Percentiles rank a stretch among this genome's conserved stretches.
Evolutionary conservation across 768 basidiomycete genomes (phyloP).

Genomic region (Suillus decipiens): DNA sequence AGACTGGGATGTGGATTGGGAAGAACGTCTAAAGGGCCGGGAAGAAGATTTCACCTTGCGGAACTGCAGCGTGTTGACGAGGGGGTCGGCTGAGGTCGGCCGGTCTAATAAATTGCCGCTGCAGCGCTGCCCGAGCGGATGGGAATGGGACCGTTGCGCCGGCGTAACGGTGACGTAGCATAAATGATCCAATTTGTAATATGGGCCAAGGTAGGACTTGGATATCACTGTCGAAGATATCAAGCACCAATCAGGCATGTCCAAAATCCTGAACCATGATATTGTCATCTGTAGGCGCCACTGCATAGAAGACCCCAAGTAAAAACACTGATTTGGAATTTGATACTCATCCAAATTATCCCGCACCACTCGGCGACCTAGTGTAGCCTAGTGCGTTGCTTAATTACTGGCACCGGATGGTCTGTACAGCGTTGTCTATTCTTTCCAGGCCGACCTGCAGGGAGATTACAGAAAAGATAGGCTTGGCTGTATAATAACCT

Average conservation of each 20-base stretch:
- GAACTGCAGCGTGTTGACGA: too few relatives aligned
- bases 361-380: neutral
- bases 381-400: neutral
- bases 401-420: slow-evolving; percentile 13
- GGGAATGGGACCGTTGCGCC: too few relatives aligned
- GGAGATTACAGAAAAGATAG: slow-evolving; percentile 41
- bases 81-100: too few relatives aligned
- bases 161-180: neutral
- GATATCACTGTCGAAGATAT: neutral
- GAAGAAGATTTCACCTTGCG: too few relatives aligned
- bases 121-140: too few relatives aligned
- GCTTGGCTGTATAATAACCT: neutral
- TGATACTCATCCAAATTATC: neutral
- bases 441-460: slow-evolving; percentile 52
- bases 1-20: too few relatives aligned
- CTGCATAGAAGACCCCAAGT: neutral
- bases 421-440: slow-evolving; percentile 42
- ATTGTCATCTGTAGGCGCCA: neutral
- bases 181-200: neutral
- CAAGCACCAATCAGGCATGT: neutral
- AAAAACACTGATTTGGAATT: neutral
- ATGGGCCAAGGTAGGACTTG: neutral
- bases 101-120: too few relatives aligned
- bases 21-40: too few relatives aligned
- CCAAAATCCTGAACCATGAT: neutral